A percentile compares a stretch with the other conserved stretches of the same genome.
Conservation (phyloP, 306 rosid species). For the Aeschynomene evenia region DNA sequence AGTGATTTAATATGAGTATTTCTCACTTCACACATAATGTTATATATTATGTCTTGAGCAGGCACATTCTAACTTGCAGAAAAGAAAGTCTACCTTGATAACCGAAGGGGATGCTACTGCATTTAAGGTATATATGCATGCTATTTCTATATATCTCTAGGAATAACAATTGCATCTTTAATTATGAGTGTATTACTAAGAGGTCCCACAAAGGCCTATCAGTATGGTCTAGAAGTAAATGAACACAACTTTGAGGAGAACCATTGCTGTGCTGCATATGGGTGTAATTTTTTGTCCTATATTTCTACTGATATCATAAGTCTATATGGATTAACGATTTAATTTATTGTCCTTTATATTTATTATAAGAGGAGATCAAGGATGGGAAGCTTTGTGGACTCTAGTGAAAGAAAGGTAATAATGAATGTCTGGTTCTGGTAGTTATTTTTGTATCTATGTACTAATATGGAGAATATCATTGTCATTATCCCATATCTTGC, state of each 20-base stretch:
- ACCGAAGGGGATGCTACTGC: slow-evolving; percentile 18
- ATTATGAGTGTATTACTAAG: not conserved
- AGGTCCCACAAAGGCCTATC: not conserved
- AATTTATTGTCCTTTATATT: not conserved
- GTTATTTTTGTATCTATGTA: not conserved
- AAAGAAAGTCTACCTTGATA: slow-evolving; percentile 32
- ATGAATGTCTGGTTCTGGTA: not conserved
- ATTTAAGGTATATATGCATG: slow-evolving; percentile 35
- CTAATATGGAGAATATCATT: too few relatives aligned
- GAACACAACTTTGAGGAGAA: not conserved
- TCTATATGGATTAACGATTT: slow-evolving; percentile 17
- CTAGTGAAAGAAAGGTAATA: slow-evolving; percentile 35
- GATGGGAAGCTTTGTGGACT: slow-evolving; percentile 20
- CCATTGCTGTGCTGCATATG: not conserved
- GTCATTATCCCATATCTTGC: too few relatives aligned
- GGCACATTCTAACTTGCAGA: slow-evolving; percentile 30
- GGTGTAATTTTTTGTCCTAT: not conserved
- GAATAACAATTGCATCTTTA: not conserved
- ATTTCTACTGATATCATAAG: slow-evolving; percentile 6
- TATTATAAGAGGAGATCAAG: slow-evolving; percentile 32
- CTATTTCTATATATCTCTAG: not conserved
- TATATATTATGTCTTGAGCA: too few relatives aligned
- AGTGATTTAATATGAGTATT: not conserved
- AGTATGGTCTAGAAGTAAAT: not conserved
- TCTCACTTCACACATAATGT: not conserved